A percentile compares a stretch with the other conserved stretches of the same genome.
These are phyloP conservation scores for Vigna angularis DNA, from an alignment of 306 rosid species.

Conservation along the genomic window DNA sequence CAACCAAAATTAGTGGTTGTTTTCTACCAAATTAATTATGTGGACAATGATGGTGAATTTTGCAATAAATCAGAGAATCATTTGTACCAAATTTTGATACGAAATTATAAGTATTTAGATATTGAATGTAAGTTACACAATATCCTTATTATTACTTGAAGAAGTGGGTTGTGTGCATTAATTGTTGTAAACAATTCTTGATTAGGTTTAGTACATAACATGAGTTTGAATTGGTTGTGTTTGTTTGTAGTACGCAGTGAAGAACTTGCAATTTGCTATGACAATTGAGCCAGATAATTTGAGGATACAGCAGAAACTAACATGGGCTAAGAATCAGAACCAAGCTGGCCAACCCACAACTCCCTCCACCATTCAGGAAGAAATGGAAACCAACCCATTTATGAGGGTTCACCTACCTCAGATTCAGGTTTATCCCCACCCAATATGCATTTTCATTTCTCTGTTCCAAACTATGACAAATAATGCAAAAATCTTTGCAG, in stretches of 20 bases:
- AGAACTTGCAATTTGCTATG: constrained; percentile 40
- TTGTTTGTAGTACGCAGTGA: constrained; percentile 29
- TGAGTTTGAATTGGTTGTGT: background rate
- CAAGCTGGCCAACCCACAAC: constrained; percentile 66
- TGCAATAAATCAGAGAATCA: no score
- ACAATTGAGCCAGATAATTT: constrained; percentile 37
- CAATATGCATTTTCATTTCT: no score
- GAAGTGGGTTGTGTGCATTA: no score
- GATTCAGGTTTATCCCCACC: constrained; percentile 60
- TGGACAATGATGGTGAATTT: no score
- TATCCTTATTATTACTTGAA: no score
- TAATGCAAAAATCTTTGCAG: constrained; percentile 39
- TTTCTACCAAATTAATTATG: no score
- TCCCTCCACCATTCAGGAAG: constrained; percentile 81
- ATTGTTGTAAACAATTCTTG: background rate
- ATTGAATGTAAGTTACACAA: no score
- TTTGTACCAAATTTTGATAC: no score
- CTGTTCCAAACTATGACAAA: no score
- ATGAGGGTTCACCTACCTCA: constrained; percentile 73
- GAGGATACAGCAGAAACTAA: constrained; percentile 57
- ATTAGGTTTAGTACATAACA: background rate
- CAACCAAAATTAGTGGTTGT: no score
- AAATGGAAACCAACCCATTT: constrained; percentile 79
- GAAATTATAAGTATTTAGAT: no score
- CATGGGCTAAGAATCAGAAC: constrained; percentile 70